These are phyloP conservation scores for Fusarium sp. DNA, from an alignment of 2,329 filamentous ascomycete genomes.

Conservation along the genomic window DNA sequence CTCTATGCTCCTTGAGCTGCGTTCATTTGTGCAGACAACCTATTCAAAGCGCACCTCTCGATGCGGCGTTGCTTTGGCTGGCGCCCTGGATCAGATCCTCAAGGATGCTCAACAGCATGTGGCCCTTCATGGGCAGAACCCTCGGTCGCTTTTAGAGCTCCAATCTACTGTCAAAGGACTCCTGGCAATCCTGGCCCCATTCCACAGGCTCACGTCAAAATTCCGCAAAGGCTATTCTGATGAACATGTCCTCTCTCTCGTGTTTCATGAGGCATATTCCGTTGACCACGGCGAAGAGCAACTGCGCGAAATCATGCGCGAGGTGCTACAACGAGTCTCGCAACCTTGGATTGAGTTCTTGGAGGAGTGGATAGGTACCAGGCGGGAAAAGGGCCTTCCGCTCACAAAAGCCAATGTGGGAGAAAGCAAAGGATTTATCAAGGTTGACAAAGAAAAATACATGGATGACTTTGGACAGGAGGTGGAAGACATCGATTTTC, in stretches of 20 bases:
- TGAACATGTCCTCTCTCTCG: conserved; percentile 72
- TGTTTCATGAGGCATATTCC: conserved; percentile 74
- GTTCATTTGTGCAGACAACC: conserved; percentile 62
- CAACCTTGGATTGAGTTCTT: conserved; percentile 78
- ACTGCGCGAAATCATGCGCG: conserved; percentile 75
- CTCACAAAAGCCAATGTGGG: conserved; percentile 64
- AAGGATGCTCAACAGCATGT: conserved; percentile 66
- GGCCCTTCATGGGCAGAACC: conserved; percentile 58
- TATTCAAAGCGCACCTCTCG: conserved; percentile 63
- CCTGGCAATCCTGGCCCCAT: conserved; percentile 65
- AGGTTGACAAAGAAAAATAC: conserved; percentile 68
- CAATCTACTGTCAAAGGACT: conserved; percentile 66
- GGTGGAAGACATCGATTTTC: conserved; percentile 71
- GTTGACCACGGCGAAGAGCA: conserved; percentile 75
- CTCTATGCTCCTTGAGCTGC: conserved; percentile 63
- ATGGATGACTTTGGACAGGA: conserved; percentile 73
- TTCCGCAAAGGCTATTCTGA: conserved; percentile 66
- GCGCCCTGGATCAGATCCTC: conserved; percentile 64
- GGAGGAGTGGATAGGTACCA: conserved; percentile 83
- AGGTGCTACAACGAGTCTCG: conserved; percentile 76
- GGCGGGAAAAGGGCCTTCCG: conserved; percentile 69
- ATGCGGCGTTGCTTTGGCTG: conserved; percentile 68
- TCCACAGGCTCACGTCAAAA: conserved; percentile 66
- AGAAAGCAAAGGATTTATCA: conserved; percentile 72
- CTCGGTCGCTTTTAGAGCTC: conserved; percentile 68